phyloP scores from a whole-genome alignment of 352 stramenopile genomes.

The Phytophthora sojae region DNA sequence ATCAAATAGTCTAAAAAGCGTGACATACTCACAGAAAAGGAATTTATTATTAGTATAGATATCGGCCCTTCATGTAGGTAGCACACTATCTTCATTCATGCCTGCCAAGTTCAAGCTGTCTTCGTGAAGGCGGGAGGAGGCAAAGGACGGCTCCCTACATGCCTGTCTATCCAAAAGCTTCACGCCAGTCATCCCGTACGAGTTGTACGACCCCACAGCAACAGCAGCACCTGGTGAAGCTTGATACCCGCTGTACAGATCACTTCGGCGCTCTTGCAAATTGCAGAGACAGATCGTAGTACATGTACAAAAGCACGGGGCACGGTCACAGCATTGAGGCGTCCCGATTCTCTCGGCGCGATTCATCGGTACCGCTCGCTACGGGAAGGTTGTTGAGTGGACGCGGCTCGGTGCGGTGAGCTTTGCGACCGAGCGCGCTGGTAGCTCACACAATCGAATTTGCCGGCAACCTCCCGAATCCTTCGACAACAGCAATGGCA shows the following conservation, averaged over 20 bases:
- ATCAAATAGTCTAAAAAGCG: no score
- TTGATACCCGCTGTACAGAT: conserved; percentile 11
- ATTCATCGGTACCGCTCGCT: not conserved
- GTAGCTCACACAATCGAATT: conserved; percentile 13
- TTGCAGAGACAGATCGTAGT: conserved; percentile 18
- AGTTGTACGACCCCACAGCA: not conserved
- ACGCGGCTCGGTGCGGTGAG: not conserved
- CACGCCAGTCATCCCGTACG: not conserved
- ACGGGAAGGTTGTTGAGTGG: conserved; percentile 11
- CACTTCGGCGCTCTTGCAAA: conserved; percentile 17
- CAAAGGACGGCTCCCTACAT: not conserved
- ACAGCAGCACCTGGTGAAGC: not conserved
- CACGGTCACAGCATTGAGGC: not conserved
- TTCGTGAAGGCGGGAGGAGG: not conserved
- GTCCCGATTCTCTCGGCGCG: not conserved
- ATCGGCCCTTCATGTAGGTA: no score
- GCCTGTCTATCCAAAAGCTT: not conserved
- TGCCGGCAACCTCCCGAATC: conserved; percentile 4
- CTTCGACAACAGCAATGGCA: not conserved
- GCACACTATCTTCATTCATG: no score
- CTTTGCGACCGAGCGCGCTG: not conserved
- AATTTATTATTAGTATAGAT: no score
- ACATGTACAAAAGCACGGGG: conserved; percentile 1
- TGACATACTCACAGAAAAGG: no score
- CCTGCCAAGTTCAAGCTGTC: no score